phyloP scores from a whole-genome alignment of 23 red algal genomes.

The Cyanidium caldarium region DNA sequence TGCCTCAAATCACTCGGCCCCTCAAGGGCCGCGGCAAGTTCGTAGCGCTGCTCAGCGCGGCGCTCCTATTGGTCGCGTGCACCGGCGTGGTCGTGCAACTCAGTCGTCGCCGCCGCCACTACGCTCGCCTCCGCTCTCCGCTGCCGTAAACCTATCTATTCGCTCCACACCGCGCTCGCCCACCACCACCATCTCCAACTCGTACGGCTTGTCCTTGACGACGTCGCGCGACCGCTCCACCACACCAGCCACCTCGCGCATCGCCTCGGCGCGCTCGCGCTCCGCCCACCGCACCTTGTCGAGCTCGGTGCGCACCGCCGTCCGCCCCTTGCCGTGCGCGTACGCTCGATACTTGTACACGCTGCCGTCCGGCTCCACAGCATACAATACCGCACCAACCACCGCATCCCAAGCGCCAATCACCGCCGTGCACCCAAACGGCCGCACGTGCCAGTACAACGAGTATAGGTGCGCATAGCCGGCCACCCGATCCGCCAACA shows the following conservation, averaged over 20 bases:
- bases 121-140: no score
- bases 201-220: constrained; percentile 85
- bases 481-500: constrained; percentile 82
- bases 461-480: constrained; percentile 86
- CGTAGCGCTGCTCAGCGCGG: no score
- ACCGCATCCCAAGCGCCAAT: constrained; percentile 31
- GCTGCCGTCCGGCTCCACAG: constrained; percentile 78
- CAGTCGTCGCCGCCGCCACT: no score
- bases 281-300: constrained; percentile 65
- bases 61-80: no score
- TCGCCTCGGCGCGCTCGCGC: constrained; percentile 34
- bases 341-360: constrained; percentile 64
- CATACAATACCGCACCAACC: constrained; percentile 54
- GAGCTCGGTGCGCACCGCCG: constrained; percentile 59
- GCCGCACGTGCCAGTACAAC: constrained; percentile 84
- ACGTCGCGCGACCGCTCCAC: constrained; percentile 68
- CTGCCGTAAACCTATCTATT: no score
- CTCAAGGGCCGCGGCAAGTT: no score
- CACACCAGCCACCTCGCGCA: constrained; percentile 65
- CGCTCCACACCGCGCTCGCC: not conserved
- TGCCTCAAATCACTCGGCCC: no score
- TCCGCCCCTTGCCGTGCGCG: constrained; percentile 76
- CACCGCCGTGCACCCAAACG: constrained; percentile 84
- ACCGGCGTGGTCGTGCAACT: no score
- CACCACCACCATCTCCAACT: constrained; percentile 95